Evolutionary conservation across 1,284 basidiomycete species (phyloP), one percentile per base, ranked within the genome.

Genomic region (Cryptococcus sp.): DNA sequence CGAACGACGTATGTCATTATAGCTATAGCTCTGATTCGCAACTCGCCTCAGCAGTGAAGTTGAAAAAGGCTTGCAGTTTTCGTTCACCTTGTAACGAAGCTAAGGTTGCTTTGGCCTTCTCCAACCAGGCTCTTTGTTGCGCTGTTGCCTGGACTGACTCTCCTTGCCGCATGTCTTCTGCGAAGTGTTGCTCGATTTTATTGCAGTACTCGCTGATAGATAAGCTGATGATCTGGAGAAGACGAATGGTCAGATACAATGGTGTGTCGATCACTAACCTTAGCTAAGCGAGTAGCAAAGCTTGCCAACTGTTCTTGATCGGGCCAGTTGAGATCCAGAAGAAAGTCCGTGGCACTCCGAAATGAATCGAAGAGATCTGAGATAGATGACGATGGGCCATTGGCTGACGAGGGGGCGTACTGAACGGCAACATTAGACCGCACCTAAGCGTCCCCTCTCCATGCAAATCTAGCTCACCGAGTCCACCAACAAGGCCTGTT

Each of bases 321-420:
- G 7, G 89, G 87, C 95, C 96, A 99, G 64, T 93, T 85, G 42
- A 99, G 82, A 53, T 90, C 89, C 71, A 91, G 84, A 50, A 99
- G 80, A 77, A 96, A 94, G 54, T 87, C 84, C 66, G 95, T 88
- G 0, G 94, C 93, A 71, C 91, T 94, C 57, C 90, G 87, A 59
- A 98, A 83, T 1, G 94, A 97, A 58, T 92, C 93, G 71, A 98
- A 97, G 1, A 99, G 82, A 78, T 99, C 96, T 44, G 94, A 87
- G 57, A 99, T 94, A 0, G 94, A 98, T 41, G 93, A 94, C 71
- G 92, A 95, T 71, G 96, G 92, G 0, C 90, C 88, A 66, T 91
- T 90, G 2, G 84, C 77, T 45, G 87, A 87, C 68, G 93, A 90
- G 3, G 93, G 87, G 74, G 91, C 85, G 71, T 95, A 96, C 90